Evolutionary conservation across 352 stramenopile genomes (phyloP).

Genomic region (Thalassiosira oceanica): DNA sequence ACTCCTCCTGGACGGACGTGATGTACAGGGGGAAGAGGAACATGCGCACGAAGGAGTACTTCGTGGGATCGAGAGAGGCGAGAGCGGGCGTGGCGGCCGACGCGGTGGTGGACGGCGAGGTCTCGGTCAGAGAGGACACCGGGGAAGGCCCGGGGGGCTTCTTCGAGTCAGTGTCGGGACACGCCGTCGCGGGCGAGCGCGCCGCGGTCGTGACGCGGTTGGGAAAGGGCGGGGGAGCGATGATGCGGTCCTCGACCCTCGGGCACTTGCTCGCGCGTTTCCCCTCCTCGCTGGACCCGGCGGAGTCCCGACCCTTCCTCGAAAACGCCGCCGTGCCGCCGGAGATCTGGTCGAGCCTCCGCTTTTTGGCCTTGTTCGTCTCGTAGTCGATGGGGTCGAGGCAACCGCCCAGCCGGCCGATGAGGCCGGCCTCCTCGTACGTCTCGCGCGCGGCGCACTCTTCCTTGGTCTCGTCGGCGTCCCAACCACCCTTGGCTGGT

Average conservation of each 20-base stretch:
- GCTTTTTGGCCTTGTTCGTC: slow-evolving; percentile 72
- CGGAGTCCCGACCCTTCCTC: neutral
- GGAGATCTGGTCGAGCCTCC: slow-evolving; percentile 25
- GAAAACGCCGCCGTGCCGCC: neutral
- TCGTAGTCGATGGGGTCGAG: slow-evolving; percentile 72
- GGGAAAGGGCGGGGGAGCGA: slow-evolving; percentile 4
- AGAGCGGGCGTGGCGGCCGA: neutral
- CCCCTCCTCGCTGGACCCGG: neutral
- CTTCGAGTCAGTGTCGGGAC: neutral
- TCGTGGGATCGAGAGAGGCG: slow-evolving; percentile 1
- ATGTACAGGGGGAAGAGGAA: slow-evolving; percentile 77
- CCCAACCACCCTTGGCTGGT: slow-evolving; percentile 97
- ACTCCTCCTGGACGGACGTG: slow-evolving; percentile 56
- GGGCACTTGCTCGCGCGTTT: neutral
- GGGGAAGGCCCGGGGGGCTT: slow-evolving; percentile 6
- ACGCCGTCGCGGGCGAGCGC: neutral
- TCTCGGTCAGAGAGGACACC: neutral
- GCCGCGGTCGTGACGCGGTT: slow-evolving; percentile 22
- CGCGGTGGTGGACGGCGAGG: neutral
- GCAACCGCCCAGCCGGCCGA: slow-evolving; percentile 60
- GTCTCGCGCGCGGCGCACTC: slow-evolving; percentile 90
- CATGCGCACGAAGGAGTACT: slow-evolving; percentile 58
- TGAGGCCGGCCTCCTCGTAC: slow-evolving; percentile 90
- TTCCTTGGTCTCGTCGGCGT: slow-evolving; percentile 89
- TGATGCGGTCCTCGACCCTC: neutral